Conservation (phyloP, 345 rosid genomes). For the Salix exigua region DNA sequence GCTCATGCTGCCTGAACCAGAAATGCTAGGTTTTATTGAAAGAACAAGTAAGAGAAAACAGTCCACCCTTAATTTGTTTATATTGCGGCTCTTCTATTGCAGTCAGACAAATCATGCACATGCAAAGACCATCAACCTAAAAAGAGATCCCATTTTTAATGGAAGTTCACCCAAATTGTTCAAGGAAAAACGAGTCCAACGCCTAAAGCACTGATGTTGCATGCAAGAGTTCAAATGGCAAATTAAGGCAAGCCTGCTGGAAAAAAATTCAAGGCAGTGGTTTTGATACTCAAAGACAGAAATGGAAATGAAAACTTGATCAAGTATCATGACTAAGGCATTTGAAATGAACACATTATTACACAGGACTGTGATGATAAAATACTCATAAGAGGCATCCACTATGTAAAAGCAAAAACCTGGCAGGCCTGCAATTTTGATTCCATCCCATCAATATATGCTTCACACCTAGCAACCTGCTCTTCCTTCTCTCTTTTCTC, state of each 20-base stretch:
- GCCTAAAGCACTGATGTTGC: not conserved
- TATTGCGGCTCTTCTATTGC: not conserved
- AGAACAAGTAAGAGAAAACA: too few species aligned
- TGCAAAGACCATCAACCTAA: not conserved
- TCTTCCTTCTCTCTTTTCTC: conserved; percentile 94
- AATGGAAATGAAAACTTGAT: not conserved
- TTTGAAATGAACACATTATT: not conserved
- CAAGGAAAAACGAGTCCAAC: not conserved
- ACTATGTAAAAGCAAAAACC: conserved; percentile 40
- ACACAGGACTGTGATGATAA: not conserved
- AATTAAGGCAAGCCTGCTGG: not conserved
- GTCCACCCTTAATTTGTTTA: not conserved
- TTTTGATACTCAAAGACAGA: not conserved
- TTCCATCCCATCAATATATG: conserved; percentile 91
- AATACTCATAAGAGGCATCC: not conserved
- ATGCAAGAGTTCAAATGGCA: not conserved
- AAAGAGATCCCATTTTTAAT: not conserved
- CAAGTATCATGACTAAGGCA: not conserved
- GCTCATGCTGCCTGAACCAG: not conserved
- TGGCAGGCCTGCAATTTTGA: conserved; percentile 81
- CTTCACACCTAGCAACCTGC: conserved; percentile 87
- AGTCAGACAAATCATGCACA: not conserved
- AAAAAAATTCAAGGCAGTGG: not conserved
- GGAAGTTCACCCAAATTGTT: not conserved
- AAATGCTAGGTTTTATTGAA: not conserved